Evolutionary conservation across 108 stramenopile genomes (phyloP), one percentile per base, ranked within the genome.

Genomic region (Cylindrotheca fusiformis): DNA sequence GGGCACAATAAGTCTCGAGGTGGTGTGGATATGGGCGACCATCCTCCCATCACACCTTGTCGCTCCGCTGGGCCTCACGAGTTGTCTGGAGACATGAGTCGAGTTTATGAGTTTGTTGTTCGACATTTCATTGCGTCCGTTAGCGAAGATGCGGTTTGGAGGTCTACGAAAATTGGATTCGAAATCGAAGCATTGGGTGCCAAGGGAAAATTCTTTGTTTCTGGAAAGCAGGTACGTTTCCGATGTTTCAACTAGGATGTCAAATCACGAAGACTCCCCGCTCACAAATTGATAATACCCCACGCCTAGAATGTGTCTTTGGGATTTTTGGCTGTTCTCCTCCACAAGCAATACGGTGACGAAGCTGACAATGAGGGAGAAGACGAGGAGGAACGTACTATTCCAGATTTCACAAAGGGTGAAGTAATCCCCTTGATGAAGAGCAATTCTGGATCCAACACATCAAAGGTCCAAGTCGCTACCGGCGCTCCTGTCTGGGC

Each of bases 111-210:
- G 22, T 60, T 96, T 6, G 84, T 93, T 1, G 75, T 83, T 2
- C 74, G 96, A 2, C 93, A 95, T 72, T 96, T 93, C 60, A 85
- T 94, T 60, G 96, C 94, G 5, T 84, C 85, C 18, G 89, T 96
- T 0, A 84, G 85, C 49, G 78, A 74, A 21, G 93, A 96, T 80
- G 93, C 94, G 5, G 86, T 89, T 0, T 96, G 89, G 92, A 67
- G 54, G 28, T 88, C 88, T n/a, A 93, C 92, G 20, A 65, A 74
- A 33, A 71, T 94, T 29, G 58, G 61, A 21, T 80, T 94, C 23
- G 64, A 74, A 17, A 76, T 94, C 32, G 87, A 87, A 48, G 69
- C 74, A 24, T 74, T 94, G 27, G 85, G 74, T 23, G 80, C 83
- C 2, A 81, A 90, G 29, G 89, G 92, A n/a, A 71, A 70, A 1